These are phyloP conservation scores for Solanum chilense DNA, from an alignment of 257 asterid species.

Conservation along the genomic window DNA sequence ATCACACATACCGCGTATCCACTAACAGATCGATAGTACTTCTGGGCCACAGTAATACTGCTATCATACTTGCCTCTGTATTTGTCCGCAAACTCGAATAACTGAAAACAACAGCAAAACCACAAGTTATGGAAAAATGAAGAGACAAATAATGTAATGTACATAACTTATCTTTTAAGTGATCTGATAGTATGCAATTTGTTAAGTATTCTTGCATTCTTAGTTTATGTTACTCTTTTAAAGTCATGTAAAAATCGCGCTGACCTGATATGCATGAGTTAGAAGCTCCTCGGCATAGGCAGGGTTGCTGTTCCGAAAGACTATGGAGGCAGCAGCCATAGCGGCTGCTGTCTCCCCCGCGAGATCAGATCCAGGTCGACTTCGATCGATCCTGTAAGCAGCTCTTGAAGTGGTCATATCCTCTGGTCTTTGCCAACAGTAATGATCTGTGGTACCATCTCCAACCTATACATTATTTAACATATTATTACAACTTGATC, in stretches of 20 bases:
- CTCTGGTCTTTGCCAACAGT: conserved; percentile 94
- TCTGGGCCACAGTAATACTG: conserved; percentile 82
- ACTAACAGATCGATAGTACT: conserved; percentile 93
- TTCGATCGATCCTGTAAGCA: conserved; percentile 68
- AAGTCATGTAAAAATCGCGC: background rate
- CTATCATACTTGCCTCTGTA: conserved; percentile 95
- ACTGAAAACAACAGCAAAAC: conserved; percentile 34
- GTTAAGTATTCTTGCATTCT: background rate
- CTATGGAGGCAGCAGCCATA: conserved; percentile 85
- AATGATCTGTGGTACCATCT: conserved; percentile 87
- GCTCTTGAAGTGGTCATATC: conserved; percentile 89
- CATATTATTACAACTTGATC: background rate
- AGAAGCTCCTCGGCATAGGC: conserved; percentile 69
- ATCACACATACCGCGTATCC: conserved; percentile 84
- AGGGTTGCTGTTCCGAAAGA: conserved; percentile 57
- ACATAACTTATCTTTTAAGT: background rate
- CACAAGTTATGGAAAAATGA: background rate
- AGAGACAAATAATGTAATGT: background rate
- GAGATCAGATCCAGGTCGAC: conserved; percentile 82
- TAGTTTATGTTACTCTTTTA: background rate
- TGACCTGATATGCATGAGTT: conserved; percentile 68
- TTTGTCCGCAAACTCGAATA: conserved; percentile 87
- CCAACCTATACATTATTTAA: conserved; percentile 51
- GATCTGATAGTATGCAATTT: background rate
- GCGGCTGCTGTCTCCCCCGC: conserved; percentile 98